Evolutionary conservation across 164 flowering plant species (phyloP), one percentile per base, ranked within the genome.

Genomic region (Vitis cinerea): DNA sequence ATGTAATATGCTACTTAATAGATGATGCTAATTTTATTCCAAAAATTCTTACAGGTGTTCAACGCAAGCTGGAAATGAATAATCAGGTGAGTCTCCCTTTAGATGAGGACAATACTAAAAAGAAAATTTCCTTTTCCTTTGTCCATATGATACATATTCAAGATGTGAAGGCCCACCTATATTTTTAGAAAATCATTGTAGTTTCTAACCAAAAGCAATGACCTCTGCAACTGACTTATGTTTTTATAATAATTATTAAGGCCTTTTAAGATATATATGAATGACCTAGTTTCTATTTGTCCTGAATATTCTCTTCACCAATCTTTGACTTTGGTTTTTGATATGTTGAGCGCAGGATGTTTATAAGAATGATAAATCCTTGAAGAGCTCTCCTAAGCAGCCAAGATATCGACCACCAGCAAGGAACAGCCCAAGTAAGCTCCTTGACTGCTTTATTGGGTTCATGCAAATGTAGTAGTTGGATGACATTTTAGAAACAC

Each of bases 41-140:
- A 10, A 23, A 19, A 57, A 8, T 77, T 75, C 6, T 72, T 79
- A 6, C 92, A 85, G 92, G 96, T 74, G 90, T 89, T 49, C 95
- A 89, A 66, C 86, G 97, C 59, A 90, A 87, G 77, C 81, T 93
- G 79, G 92, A 91, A 63, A 73, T 91, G 89, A 86, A 75, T 76
- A 59, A 71, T 31, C 83, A 79, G 92, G 95, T 83, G 69, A 62
- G 73, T 37, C 44, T 37, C 44, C 44, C 44, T 37, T 37, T 37
- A 37, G 44, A 37, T 0, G 44, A 6, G 44, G 44, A 37, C 44
- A 37, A 37, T 37, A 3, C 6, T 37, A 6, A 37, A 6, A 37
- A 0, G 5, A 37, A 37, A 37, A 37, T 2, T 37, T 37, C 44
- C 7, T 37, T 37, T 37, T 37, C 7, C 44, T 37, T 37, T 3